phyloP scores from a whole-genome alignment of 1,284 basidiomycete genomes.

The Mrakiaceae sp. region DNA sequence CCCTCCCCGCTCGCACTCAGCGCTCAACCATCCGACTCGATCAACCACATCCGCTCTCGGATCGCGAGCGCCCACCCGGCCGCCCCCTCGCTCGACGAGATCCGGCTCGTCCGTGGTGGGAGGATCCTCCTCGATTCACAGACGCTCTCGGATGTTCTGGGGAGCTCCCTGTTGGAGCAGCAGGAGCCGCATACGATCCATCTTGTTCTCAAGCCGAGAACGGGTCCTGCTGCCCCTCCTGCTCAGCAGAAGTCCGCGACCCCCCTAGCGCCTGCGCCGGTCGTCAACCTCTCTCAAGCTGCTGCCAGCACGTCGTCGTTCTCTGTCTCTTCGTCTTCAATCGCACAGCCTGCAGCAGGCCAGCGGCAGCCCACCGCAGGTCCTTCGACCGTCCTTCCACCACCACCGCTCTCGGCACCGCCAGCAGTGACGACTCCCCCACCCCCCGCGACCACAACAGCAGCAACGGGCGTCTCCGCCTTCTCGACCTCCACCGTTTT shows the following conservation, averaged over 20 bases:
- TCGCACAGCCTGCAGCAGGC: background rate
- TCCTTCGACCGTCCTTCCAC: background rate
- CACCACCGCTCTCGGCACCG: background rate
- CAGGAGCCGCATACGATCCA: conserved; percentile 8
- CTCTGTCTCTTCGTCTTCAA: background rate
- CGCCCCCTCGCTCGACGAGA: background rate
- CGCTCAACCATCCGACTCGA: background rate
- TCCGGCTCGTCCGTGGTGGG: conserved; percentile 7
- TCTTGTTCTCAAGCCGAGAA: conserved; percentile 3
- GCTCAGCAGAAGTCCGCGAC: background rate
- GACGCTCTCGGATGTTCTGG: conserved; percentile 9
- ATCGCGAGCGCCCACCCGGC: conserved; percentile 2
- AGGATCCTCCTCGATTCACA: conserved; percentile 3
- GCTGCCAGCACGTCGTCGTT: background rate
- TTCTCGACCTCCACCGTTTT: background rate
- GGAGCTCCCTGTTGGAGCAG: background rate
- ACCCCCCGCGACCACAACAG: background rate
- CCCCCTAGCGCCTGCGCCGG: too few species aligned
- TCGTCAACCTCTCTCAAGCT: background rate
- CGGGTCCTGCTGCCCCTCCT: too few species aligned
- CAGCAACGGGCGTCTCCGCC: background rate
- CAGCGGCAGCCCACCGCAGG: background rate
- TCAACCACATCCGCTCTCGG: conserved; percentile 3
- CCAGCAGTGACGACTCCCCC: background rate
- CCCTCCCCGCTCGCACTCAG: background rate